Conservation (phyloP, 2,329 filamentous ascomycete genomes). For the Verruconis gallopava region DNA sequence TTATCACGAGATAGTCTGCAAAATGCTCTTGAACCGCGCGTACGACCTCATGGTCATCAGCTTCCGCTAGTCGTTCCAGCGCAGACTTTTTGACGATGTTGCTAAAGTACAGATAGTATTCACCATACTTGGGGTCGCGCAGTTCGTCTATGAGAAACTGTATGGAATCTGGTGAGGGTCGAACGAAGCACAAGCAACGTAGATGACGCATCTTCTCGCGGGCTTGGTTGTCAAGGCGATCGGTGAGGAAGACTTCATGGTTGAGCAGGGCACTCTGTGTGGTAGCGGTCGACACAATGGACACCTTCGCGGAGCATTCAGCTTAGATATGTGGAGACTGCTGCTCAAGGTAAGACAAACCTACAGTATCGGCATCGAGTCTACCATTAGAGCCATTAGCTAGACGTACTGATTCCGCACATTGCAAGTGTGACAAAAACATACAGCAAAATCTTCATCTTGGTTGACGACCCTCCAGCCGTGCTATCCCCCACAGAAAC, state of each 20-base stretch:
- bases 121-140: conserved; percentile 89
- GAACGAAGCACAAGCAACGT: conserved; percentile 81
- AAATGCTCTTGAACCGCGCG: conserved; percentile 92
- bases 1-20: conserved; percentile 88
- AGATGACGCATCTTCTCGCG: conserved; percentile 98
- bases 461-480: conserved; percentile 55
- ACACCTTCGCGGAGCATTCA: conserved; percentile 42
- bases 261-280: conserved; percentile 91
- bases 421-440: no score
- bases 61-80: conserved; percentile 83
- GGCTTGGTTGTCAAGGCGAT: conserved; percentile 78
- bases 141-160: conserved; percentile 91
- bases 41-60: conserved; percentile 94
- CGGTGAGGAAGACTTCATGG: conserved; percentile 95
- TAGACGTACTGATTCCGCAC: no score
- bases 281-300: conserved; percentile 86
- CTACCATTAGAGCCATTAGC: background rate
- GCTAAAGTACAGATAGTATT: conserved; percentile 95
- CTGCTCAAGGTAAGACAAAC: conserved; percentile 29
- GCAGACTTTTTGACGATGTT: conserved; percentile 96
- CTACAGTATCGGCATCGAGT: conserved; percentile 78
- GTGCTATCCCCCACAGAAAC: conserved; percentile 68
- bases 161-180: conserved; percentile 84
- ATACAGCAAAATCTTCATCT: conserved; percentile 89
- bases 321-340: conserved; percentile 13